These are phyloP conservation scores for Candida schatavii DNA, from an alignment of 805 yeast species.

Conservation along the genomic window DNA sequence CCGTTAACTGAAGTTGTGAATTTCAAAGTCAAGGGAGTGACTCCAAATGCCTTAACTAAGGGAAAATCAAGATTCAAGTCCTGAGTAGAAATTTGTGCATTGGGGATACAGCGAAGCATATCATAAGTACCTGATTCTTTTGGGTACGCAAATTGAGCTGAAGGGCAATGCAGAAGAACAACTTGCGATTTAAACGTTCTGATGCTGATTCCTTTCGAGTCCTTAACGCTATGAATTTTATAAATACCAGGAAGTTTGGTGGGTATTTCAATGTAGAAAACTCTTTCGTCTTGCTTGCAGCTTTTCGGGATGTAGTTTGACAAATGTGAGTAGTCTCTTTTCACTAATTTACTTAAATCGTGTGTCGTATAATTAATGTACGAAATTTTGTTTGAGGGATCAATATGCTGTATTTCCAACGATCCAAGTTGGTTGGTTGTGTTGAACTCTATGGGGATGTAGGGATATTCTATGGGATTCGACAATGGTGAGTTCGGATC, in stretches of 20 bases:
- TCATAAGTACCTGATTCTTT: constrained; percentile 16
- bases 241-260: constrained; percentile 74
- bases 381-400: constrained; percentile 49
- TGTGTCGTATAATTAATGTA: constrained; percentile 53
- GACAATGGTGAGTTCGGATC: constrained; percentile 57
- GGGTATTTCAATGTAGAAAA: constrained; percentile 65
- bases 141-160: constrained; percentile 50
- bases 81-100: constrained; percentile 21
- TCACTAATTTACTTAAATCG: constrained; percentile 46
- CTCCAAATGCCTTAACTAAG: constrained; percentile 61
- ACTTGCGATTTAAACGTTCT: constrained; percentile 61
- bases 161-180: constrained; percentile 75
- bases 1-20: constrained; percentile 28
- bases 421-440: constrained; percentile 70
- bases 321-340: constrained; percentile 31
- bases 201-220: constrained; percentile 57
- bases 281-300: constrained; percentile 31
- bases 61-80: constrained; percentile 36
- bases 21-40: constrained; percentile 55
- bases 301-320: constrained; percentile 12
- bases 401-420: constrained; percentile 61
- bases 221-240: constrained; percentile 63
- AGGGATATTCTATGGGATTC: constrained; percentile 23
- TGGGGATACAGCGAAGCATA: constrained; percentile 54
- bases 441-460: constrained; percentile 74